Base-by-base conservation (phyloP, 495 filamentous ascomycete species). In the Daldinia vernicosa region DNA sequence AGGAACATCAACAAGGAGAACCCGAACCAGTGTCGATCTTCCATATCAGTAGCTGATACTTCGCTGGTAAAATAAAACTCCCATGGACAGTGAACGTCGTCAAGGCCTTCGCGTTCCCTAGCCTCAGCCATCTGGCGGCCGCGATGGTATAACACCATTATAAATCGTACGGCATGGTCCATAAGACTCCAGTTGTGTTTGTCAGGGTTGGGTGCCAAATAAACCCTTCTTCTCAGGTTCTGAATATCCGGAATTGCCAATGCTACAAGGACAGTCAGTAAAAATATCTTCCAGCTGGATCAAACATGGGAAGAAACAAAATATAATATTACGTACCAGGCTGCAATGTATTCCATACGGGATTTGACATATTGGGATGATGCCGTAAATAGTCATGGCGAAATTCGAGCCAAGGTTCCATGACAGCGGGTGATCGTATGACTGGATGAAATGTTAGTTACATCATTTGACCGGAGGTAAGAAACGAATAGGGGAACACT, bases 11-110 rank as follows among this genome's bases (percentile, higher is more conserved):
- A 56, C 6, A 72, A 26, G 2, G 55, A 39, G 50, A 40, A 72
- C 3, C 65, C 70, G 50, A 72, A 72, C 60, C 60, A 72, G 12
- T 73, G 28, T n/a, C 24, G 27, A 32, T 73, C 66, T 0, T 26
- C 12, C 15, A 59, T 28, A 7, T 69, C 70, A 9, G 12, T 2
- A 9, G 1, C 0, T 6, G 2, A 39, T 0, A 2, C 1, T 1
- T n/a, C 4, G 7, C 11, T 39, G 6, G 59, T 69, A 2, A 66
- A 47, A n/a, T 33, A 64, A 1, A n/a, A 1, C 22, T 26, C 24
- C 35, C 40, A 64, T 11, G 43, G 43, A 19, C 43, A 45, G 40
- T 22, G 2, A 24, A 24, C 0, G 1, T 4, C 43, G 9, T 1
- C 2, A 11, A 12, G 43, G 7, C 12, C 3, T 4, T 22, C 22